Percentiles rank a stretch among this genome's conserved stretches.
These are phyloP conservation scores for Kodamaea leandrae DNA, from an alignment of 805 yeast genomes.

Conservation along the genomic window DNA sequence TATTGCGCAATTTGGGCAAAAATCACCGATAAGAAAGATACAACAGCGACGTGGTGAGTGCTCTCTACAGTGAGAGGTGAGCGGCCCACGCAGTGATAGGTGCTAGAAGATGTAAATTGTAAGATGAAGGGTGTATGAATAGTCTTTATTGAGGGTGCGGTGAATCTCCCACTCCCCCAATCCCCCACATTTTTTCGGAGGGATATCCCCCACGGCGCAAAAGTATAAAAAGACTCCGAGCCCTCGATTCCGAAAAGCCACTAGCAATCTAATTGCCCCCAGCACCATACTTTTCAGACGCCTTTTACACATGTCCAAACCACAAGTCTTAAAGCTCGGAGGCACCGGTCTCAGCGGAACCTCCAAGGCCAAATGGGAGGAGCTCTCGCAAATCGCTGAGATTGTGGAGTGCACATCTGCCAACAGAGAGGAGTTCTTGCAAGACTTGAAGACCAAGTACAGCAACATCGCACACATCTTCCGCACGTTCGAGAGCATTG, in stretches of 20 bases:
- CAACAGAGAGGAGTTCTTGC: constrained; percentile 39
- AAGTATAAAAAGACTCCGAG: neutral
- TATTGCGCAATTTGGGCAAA: neutral
- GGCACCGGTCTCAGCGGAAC: constrained; percentile 38
- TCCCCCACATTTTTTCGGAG: constrained; percentile 2
- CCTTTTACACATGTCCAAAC: constrained; percentile 6
- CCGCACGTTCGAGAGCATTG: constrained; percentile 54
- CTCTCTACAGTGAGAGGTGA: too few relatives aligned
- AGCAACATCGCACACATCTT: constrained; percentile 40
- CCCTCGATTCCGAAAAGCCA: neutral
- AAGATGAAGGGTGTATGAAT: too few relatives aligned
- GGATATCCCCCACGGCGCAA: too few relatives aligned
- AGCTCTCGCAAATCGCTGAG: constrained; percentile 43
- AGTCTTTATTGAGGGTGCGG: too few relatives aligned
- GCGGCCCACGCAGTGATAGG: too few relatives aligned
- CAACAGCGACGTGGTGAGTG: neutral
- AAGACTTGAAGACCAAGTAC: constrained; percentile 45
- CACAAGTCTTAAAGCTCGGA: constrained; percentile 54
- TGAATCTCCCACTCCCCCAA: too few relatives aligned
- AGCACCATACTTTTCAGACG: neutral
- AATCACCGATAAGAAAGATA: neutral
- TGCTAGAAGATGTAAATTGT: too few relatives aligned
- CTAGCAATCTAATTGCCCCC: neutral
- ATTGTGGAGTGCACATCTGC: constrained; percentile 35
- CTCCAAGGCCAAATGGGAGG: constrained; percentile 54